Conservation (phyloP, 2,329 filamentous ascomycete species). For the Colletotrichum incanum region DNA sequence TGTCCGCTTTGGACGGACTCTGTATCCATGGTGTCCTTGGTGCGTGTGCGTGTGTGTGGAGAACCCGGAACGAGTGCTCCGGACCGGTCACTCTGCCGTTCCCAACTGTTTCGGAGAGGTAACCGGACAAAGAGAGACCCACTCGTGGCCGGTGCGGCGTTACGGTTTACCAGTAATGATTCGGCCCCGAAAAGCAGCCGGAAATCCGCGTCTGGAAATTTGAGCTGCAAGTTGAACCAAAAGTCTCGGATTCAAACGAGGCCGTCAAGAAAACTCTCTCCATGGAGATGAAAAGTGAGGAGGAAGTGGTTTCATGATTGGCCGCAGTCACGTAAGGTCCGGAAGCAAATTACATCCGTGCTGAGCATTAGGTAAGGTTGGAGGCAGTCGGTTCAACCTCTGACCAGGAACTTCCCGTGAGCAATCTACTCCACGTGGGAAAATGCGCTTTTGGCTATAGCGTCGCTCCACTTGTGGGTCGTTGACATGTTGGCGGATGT, state of each 20-base stretch:
- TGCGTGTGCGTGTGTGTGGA: neutral
- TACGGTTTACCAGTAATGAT: neutral
- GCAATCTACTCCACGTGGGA: conserved; percentile 17
- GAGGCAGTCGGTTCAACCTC: neutral
- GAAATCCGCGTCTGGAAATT: neutral
- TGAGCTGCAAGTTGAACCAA: neutral
- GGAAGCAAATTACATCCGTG: conserved; percentile 36
- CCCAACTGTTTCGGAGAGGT: conserved; percentile 12
- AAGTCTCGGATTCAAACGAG: neutral
- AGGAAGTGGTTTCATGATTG: conserved; percentile 39
- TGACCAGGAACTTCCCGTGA: conserved; percentile 31
- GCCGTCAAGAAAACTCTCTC: neutral
- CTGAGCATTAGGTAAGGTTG: conserved; percentile 30
- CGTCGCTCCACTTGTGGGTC: conserved; percentile 3
- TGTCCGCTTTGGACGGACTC: conserved; percentile 22
- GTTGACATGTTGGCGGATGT: conserved; percentile 6
- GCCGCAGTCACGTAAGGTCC: conserved; percentile 35
- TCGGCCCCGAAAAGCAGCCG: conserved; percentile 30
- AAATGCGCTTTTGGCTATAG: neutral
- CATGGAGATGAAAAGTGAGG: neutral
- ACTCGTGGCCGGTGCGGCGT: conserved; percentile 22
- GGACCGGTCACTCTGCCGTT: neutral
- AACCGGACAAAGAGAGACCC: conserved; percentile 18
- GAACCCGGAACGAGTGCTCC: neutral
- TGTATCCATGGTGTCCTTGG: conserved; percentile 22